phyloP scores from a whole-genome alignment of 164 flowering plant genomes.

The Tetracentron sinense region DNA sequence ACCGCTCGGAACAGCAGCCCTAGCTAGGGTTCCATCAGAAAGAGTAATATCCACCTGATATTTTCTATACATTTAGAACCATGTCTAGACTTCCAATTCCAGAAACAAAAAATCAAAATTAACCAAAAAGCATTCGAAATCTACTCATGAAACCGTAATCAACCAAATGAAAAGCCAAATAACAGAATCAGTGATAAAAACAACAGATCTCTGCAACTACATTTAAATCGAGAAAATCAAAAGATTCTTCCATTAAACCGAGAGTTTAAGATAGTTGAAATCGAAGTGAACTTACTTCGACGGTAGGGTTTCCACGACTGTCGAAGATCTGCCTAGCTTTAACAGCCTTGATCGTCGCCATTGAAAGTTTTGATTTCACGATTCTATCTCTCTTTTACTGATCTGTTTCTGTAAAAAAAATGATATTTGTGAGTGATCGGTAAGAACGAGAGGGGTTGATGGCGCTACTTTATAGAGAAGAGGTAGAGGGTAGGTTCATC shows the following conservation, averaged over 20 bases:
- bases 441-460: not conserved
- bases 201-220: not conserved
- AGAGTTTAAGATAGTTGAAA: not conserved
- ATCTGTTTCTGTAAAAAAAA: not conserved
- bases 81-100: not conserved
- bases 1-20: slow-evolving; percentile 76
- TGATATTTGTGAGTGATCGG: not conserved
- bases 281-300: slow-evolving; percentile 19
- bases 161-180: not conserved
- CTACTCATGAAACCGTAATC: not conserved
- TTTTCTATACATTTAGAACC: not conserved
- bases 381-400: not conserved
- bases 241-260: not conserved
- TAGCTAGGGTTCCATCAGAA: slow-evolving; percentile 38
- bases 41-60: slow-evolving; percentile 44
- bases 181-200: not conserved
- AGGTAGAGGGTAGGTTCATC: not conserved
- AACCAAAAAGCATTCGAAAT: too few relatives aligned
- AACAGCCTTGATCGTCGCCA: slow-evolving; percentile 25
- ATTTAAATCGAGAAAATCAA: not conserved
- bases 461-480: not conserved
- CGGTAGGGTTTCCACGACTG: slow-evolving; percentile 36
- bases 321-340: slow-evolving; percentile 38
- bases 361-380: not conserved
- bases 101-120: not conserved